Base-by-base conservation (phyloP, 1,139 yeast species). In the Hyphopichia khmerensis region DNA sequence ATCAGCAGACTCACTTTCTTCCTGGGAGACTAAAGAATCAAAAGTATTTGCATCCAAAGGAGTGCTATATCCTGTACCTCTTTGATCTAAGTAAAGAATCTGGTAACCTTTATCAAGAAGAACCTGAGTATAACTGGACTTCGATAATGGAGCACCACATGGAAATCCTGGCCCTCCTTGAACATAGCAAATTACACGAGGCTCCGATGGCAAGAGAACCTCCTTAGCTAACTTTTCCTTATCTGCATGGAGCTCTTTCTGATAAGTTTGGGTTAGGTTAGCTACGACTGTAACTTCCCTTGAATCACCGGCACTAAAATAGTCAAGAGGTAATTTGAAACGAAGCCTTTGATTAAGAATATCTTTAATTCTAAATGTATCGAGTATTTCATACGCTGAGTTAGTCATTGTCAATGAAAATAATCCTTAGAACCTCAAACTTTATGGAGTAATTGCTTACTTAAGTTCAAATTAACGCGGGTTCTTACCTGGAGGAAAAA, bases 121-220 rank as follows among this genome's bases (percentile, higher is more conserved):
- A 10, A 63, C 61, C 27, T 72, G 68, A 8, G 71, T 63, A 38
- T 62, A 60, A 1, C 72, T 68, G 1, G 67, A 47, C 32, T 63
- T 59, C 8, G 68, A 45, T 6, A 64, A 51, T 2, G 80, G 77
- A 3, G 67, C 62, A 1, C 65, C 57, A 43, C 78, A 64, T 1
- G 76, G 72, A 43, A 72, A 77, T 1, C 85, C 84, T 0, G 85
- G 85, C 0, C 84, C 84, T 4, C 84, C 84, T 57, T 79, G 84
- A 34, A 80, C 58, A 48, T 65, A 80, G 8, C 74, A 59, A 10
- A 75, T 55, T 1, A 74, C 44, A 39, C 71, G 72, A 1, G 67
- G 57, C 4, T 53, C 48, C 2, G 50, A 43, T 2, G 72, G 70
- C 40, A 69, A 56, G 0, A 48, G 18, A 4, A 55, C 43, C 4